Evolutionary conservation across 306 rosid genomes (phyloP), one percentile per base, ranked within the genome.

Genomic region (Canavalia ensiformis): DNA sequence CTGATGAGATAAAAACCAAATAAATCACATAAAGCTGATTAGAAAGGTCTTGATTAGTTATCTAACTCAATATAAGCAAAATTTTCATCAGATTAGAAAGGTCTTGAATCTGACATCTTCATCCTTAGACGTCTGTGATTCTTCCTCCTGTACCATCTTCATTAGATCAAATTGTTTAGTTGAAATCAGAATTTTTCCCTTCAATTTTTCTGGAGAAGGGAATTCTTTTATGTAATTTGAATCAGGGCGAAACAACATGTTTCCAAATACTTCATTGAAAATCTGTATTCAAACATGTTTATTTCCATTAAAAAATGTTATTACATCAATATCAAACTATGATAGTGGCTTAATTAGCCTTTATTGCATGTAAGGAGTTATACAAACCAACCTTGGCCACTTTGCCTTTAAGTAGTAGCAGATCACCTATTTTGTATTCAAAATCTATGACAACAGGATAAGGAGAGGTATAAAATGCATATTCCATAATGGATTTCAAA

Each of bases 371-470:
- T 6, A 41, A 66, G 42, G 37, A 59, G 3, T 42, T 70, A 0
- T 52, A 69, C 76, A 8, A 66, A 94, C 98, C 95, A 18, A 18
- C 25, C 25, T 70, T 82, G 82, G 94, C 98, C 35, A 90, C 98
- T 88, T 77, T 87, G 50, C 81, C 75, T 86, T 84, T 94, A 85
- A 92, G 96, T 51, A n/a, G 11, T 41, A 76, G 71, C 25, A 18
- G 25, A 18, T 18, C 25, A 33, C 76, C 71, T 35, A 94, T 85
- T 79, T 92, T 97, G 79, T 94, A 97, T 87, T 94, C 98, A 85
- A 94, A 92, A 68, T 97, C 92, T 55, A 94, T 94, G n/a, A 94
- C 74, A 63, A 92, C 90, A 54, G 97, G 97, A 84, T 79, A 92
- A 2, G 82, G 84, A 68, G 97, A 89, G 66, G 85, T 84, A 0